Evolutionary conservation across 2,329 filamentous ascomycete species (phyloP).

Genomic region (Fulvia fulva): DNA sequence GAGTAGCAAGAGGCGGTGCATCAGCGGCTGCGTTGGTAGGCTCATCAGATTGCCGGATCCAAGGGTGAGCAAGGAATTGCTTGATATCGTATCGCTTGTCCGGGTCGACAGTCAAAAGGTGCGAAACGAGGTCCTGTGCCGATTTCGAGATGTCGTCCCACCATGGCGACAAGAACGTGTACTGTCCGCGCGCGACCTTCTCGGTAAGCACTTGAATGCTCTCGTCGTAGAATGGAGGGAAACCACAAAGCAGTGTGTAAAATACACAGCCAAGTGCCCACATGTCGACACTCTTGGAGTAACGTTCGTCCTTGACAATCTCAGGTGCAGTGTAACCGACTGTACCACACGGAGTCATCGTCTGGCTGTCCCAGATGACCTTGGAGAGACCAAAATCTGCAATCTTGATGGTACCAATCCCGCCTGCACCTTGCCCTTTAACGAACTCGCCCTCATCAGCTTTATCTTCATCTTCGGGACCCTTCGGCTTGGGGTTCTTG

Average conservation of each 20-base stretch:
- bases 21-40: constrained; percentile 63
- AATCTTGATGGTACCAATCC: constrained; percentile 94
- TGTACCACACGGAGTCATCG: constrained; percentile 98
- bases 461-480: constrained; percentile 93
- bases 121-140: constrained; percentile 88
- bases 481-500: constrained; percentile 72
- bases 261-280: constrained; percentile 96
- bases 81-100: constrained; percentile 91
- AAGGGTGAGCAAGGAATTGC: constrained; percentile 91
- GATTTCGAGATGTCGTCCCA: constrained; percentile 98
- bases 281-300: constrained; percentile 99
- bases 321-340: constrained; percentile 97
- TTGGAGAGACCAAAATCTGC: constrained; percentile 97
- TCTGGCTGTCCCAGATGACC: constrained; percentile 96
- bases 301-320: constrained; percentile 97
- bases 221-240: constrained; percentile 98
- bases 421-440: constrained; percentile 73
- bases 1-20: constrained; percentile 68
- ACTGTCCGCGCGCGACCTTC: constrained; percentile 94
- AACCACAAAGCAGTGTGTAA: constrained; percentile 94
- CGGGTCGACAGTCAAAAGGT: constrained; percentile 89
- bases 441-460: constrained; percentile 93
- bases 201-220: constrained; percentile 95
- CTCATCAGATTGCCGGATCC: constrained; percentile 73
- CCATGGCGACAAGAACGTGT: constrained; percentile 96